Percentiles rank a stretch among this genome's conserved stretches.
Conservation (phyloP, 352 stramenopile species). For the Phytophthora brassicae region DNA sequence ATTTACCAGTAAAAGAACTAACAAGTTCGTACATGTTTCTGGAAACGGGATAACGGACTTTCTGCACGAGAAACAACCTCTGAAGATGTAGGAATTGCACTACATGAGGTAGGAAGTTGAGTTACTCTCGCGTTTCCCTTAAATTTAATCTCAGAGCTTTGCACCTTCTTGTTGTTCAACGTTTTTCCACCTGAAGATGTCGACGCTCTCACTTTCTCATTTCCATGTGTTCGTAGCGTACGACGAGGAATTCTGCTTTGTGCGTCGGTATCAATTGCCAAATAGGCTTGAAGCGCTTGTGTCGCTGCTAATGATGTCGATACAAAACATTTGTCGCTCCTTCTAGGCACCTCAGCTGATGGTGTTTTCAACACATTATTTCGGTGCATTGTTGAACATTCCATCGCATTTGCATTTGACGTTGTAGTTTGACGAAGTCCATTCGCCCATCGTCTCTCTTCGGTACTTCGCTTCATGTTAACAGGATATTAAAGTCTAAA, state of each 20-base stretch:
- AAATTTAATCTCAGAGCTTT: not conserved
- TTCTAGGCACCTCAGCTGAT: constrained; percentile 1
- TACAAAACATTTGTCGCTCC: not conserved
- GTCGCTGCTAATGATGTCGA: constrained; percentile 4
- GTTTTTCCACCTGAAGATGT: not conserved
- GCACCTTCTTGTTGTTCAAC: not conserved
- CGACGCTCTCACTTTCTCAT: not conserved
- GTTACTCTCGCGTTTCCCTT: not conserved
- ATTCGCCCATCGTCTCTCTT: constrained; percentile 21
- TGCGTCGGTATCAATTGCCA: constrained; percentile 19
- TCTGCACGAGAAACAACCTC: constrained; percentile 3
- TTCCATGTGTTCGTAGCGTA: not conserved
- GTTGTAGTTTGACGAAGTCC: constrained; percentile 3
- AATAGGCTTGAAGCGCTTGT: constrained; percentile 15
- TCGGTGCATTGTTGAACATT: not conserved
- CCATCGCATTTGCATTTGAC: not conserved
- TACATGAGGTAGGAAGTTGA: not conserved
- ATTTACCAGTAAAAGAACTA: not conserved
- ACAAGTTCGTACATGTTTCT: constrained; percentile 33
- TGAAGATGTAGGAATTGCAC: not conserved
- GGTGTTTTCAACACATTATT: not conserved
- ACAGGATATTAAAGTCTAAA: not conserved
- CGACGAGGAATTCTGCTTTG: constrained; percentile 15
- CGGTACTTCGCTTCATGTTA: constrained; percentile 17
- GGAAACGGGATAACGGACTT: constrained; percentile 51